Evolutionary conservation across 225 moss, liverwort and hornwort genomes (phyloP).

Genomic region (Marchantia paleacea): DNA sequence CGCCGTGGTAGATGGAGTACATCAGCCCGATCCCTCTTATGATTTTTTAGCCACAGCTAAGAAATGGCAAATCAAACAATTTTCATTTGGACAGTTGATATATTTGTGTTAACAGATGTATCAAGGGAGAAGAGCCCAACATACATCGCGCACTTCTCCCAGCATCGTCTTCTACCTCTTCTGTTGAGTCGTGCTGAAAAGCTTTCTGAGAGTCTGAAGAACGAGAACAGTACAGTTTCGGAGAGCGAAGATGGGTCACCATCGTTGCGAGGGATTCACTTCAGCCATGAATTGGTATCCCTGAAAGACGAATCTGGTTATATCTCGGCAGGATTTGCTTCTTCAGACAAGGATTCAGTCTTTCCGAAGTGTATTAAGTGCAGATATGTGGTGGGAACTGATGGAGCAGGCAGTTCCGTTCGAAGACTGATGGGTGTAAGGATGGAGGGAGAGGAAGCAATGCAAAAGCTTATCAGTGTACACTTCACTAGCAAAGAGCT

Average conservation of each 20-base stretch:
- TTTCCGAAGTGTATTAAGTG: conserved; percentile 49
- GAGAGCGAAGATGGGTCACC: conserved; percentile 13
- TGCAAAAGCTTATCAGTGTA: conserved; percentile 76
- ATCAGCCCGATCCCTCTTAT: not conserved
- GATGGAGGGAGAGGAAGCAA: conserved; percentile 76
- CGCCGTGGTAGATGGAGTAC: not conserved
- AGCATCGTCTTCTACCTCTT: conserved; percentile 79
- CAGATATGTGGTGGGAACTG: conserved; percentile 84
- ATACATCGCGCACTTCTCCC: conserved; percentile 82
- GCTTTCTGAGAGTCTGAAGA: conserved; percentile 42
- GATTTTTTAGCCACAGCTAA: too few relatives aligned
- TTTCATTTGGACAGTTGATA: too few relatives aligned
- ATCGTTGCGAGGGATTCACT: conserved; percentile 40
- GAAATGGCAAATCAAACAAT: too few relatives aligned
- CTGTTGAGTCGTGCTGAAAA: conserved; percentile 63
- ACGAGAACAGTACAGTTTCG: conserved; percentile 18
- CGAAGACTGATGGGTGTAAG: conserved; percentile 58
- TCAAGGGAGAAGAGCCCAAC: conserved; percentile 64
- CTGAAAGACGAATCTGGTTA: conserved; percentile 45
- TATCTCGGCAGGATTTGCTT: conserved; percentile 47
- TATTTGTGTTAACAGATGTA: conserved; percentile 38
- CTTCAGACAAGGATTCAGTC: conserved; percentile 30
- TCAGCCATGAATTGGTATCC: conserved; percentile 74
- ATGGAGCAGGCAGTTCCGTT: conserved; percentile 81
- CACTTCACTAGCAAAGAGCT: conserved; percentile 78